A percentile compares a stretch with the other conserved stretches of the same genome.
These are phyloP conservation scores for Thelonectria rubi DNA, from an alignment of 2,329 filamentous ascomycete genomes.

Conservation along the genomic window DNA sequence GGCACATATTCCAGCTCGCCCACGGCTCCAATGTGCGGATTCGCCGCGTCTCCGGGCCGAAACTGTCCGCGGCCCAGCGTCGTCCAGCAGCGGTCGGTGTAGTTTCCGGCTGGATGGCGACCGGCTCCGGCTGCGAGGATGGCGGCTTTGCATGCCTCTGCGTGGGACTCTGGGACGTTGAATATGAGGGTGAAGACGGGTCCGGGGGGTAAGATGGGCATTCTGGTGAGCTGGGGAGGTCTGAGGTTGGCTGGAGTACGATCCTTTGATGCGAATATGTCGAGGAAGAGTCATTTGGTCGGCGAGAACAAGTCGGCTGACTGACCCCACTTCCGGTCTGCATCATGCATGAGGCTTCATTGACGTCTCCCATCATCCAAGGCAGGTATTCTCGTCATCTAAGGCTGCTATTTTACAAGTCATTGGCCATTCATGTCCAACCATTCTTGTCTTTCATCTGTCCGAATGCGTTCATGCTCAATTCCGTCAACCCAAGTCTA, in stretches of 20 bases:
- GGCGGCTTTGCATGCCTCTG: slow-evolving; percentile 62
- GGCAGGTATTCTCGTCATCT: no score
- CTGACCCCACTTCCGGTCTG: no score
- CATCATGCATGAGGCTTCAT: no score
- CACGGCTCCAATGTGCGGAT: slow-evolving; percentile 68
- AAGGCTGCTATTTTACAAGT: no score
- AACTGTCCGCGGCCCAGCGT: slow-evolving; percentile 70
- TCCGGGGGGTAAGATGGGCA: background rate
- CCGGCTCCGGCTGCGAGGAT: slow-evolving; percentile 68
- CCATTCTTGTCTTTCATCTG: no score
- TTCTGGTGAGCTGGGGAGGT: background rate
- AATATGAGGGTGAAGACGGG: slow-evolving; percentile 56
- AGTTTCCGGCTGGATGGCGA: slow-evolving; percentile 60
- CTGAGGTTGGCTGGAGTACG: background rate
- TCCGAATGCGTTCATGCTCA: background rate
- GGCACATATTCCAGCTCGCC: slow-evolving; percentile 66
- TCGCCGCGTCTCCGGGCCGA: slow-evolving; percentile 67
- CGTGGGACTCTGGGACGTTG: slow-evolving; percentile 55
- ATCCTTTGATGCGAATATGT: no score
- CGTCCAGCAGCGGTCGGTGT: slow-evolving; percentile 64
- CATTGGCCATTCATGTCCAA: no score
- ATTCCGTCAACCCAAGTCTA: background rate
- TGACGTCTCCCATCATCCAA: no score
- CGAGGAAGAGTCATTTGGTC: no score
- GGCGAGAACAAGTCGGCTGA: no score